These are phyloP conservation scores for Berberis vulgaris DNA, from an alignment of 164 flowering plant species.

Conservation along the genomic window DNA sequence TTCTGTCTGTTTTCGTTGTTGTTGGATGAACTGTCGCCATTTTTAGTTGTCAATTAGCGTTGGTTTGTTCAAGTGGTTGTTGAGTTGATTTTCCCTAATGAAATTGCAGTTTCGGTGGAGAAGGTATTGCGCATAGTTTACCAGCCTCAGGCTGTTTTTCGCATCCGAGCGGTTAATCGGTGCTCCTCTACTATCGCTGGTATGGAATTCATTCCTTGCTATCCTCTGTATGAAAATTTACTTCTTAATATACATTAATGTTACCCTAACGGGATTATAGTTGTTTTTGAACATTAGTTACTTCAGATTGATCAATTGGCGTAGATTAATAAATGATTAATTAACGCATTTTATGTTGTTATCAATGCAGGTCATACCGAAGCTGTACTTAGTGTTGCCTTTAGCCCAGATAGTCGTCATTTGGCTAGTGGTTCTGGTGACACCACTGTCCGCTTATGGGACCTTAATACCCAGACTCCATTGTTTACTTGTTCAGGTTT, in stretches of 20 bases:
- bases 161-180: constrained; percentile 85
- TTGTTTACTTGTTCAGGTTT: constrained; percentile 79
- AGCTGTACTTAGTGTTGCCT: constrained; percentile 92
- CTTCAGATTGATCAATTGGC: no score
- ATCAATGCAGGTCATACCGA: constrained; percentile 67
- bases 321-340: no score
- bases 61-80: background rate
- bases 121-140: constrained; percentile 72
- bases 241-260: no score
- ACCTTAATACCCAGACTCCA: constrained; percentile 87
- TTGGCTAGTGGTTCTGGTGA: constrained; percentile 99
- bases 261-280: no score
- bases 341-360: background rate
- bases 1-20: background rate
- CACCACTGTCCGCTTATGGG: constrained; percentile 94
- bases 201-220: constrained; percentile 12
- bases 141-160: constrained; percentile 92
- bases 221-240: background rate
- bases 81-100: background rate
- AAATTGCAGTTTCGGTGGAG: constrained; percentile 74
- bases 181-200: constrained; percentile 94
- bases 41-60: background rate
- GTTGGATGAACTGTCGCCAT: background rate
- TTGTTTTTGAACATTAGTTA: no score
- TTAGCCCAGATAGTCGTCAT: constrained; percentile 90